Evolutionary conservation across 768 basidiomycete species (phyloP), one percentile per base, ranked within the genome.

Genomic region (Dioszegia hungarica): DNA sequence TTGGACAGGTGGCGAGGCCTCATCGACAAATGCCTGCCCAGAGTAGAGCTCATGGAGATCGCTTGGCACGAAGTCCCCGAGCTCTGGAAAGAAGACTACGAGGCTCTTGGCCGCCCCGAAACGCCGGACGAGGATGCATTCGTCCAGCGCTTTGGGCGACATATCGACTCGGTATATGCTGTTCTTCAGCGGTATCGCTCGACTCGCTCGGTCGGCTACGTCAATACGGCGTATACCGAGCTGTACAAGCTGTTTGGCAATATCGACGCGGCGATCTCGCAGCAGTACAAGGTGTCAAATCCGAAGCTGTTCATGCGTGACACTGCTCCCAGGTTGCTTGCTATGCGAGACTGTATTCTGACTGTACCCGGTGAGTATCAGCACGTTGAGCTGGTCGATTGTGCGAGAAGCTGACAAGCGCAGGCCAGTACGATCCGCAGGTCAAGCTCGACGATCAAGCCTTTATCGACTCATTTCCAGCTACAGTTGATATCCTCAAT

Each of bases 121-220:
- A 73, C 71, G 9, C 73, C 72, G 10, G 73, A 74, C 38, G 75
- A 76, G 31, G 67, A 67, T n/a, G 62, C 66, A 9, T 76, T 76
- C 44, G 60, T 65, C 0, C 67, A 73, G 48, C 60, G 59, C 8
- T 76, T 64, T 45, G 73, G 73, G 0, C 49, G 49, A 1, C 60
- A 56, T 28, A 38, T 73, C 22, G 49, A 52, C n/a, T 45, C 46
- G 2, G 54, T 73, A 29, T 48, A 70, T 34, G 54, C 56, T 24
- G 44, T 54, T 19, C 51, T 73, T 20, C 17, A 57, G 15, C 55
- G 52, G 29, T 73, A 73, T 33, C 49, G 54, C 1, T 48, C 55
- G 0, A 67, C 49, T 19, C 56, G 56, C 14, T 59, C 64, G 34
- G n/a, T 67, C 12, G 55, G 39, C n/a, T 36, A 68, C 17, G 64